A percentile compares a stretch with the other conserved stretches of the same genome.
Conservation (phyloP, 371 early-diverging fungal species). For the Rhizopus stolonifer region DNA sequence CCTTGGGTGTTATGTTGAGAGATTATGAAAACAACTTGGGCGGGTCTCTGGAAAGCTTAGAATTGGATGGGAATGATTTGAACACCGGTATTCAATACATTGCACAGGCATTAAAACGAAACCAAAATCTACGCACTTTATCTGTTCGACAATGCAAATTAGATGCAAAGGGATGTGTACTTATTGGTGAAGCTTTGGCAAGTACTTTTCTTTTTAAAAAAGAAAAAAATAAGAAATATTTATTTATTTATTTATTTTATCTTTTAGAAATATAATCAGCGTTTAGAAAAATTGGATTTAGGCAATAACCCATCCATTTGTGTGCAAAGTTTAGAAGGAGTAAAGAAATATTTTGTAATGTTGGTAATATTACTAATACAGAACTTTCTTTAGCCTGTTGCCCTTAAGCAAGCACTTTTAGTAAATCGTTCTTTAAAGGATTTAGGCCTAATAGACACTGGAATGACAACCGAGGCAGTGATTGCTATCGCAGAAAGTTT, state of each 20-base stretch:
- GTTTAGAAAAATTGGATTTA: slow-evolving; percentile 42
- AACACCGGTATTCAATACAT: slow-evolving; percentile 63
- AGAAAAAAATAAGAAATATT: slow-evolving; percentile 3
- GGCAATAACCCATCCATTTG: slow-evolving; percentile 43
- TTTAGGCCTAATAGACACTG: slow-evolving; percentile 66
- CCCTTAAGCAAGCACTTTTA: slow-evolving; percentile 62
- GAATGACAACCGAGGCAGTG: slow-evolving; percentile 64
- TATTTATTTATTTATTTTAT: no score
- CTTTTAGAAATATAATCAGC: slow-evolving; percentile 50
- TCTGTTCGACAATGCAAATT: slow-evolving; percentile 57
- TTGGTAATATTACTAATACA: slow-evolving; percentile 8
- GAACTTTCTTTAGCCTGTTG: slow-evolving; percentile 44
- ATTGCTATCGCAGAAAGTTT: slow-evolving; percentile 79
- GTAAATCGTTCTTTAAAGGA: slow-evolving; percentile 63
- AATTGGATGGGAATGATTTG: slow-evolving; percentile 56
- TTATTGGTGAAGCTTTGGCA: slow-evolving; percentile 68
- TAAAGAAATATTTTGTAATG: slow-evolving; percentile 30
- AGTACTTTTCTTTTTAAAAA: no score
- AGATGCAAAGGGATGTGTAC: slow-evolving; percentile 48
- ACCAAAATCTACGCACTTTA: slow-evolving; percentile 50
- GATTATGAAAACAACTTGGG: slow-evolving; percentile 54
- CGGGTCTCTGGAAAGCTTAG: slow-evolving; percentile 49
- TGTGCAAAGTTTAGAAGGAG: slow-evolving; percentile 44
- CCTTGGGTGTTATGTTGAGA: slow-evolving; percentile 66
- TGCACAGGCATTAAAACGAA: slow-evolving; percentile 62